phyloP scores from a whole-genome alignment of 2,329 filamentous ascomycete species.

The Colletotrichum neosansevieriae region DNA sequence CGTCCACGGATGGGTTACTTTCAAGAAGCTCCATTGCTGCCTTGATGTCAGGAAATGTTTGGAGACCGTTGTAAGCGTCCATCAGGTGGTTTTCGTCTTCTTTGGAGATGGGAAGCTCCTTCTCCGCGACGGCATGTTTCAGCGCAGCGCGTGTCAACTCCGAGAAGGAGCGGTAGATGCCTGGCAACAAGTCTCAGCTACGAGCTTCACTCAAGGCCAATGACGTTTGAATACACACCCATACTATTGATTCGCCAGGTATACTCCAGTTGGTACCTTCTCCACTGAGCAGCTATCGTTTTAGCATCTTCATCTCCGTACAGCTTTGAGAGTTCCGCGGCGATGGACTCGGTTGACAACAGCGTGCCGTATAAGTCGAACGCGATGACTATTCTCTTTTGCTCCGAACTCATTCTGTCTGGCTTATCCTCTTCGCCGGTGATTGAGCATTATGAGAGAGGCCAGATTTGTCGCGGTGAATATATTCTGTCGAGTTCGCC shows the following conservation, averaged over 20 bases:
- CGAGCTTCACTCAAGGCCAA: neutral
- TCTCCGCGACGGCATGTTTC: slow-evolving; percentile 72
- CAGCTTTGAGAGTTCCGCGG: slow-evolving; percentile 66
- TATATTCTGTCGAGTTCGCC: neutral
- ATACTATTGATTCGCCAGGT: slow-evolving; percentile 83
- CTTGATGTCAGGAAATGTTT: slow-evolving; percentile 73
- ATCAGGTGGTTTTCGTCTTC: slow-evolving; percentile 65
- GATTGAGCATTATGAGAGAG: neutral
- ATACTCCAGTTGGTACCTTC: slow-evolving; percentile 80
- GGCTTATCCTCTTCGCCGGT: neutral
- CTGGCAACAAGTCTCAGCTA: slow-evolving; percentile 52
- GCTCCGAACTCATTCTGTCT: slow-evolving; percentile 1
- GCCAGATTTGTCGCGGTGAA: neutral
- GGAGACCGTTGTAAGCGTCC: slow-evolving; percentile 72
- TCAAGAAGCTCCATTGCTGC: slow-evolving; percentile 63
- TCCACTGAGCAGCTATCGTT: slow-evolving; percentile 70
- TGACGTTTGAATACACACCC: slow-evolving; percentile 62
- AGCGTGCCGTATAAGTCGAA: slow-evolving; percentile 84
- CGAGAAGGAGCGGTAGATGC: slow-evolving; percentile 71
- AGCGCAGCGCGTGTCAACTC: slow-evolving; percentile 72
- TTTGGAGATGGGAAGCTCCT: slow-evolving; percentile 57
- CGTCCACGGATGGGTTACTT: slow-evolving; percentile 54
- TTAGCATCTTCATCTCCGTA: slow-evolving; percentile 69
- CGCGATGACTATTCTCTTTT: slow-evolving; percentile 64
- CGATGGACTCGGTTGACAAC: slow-evolving; percentile 78